Base-by-base conservation (phyloP, 441 rosid genomes). In the Gossypium laxum region DNA sequence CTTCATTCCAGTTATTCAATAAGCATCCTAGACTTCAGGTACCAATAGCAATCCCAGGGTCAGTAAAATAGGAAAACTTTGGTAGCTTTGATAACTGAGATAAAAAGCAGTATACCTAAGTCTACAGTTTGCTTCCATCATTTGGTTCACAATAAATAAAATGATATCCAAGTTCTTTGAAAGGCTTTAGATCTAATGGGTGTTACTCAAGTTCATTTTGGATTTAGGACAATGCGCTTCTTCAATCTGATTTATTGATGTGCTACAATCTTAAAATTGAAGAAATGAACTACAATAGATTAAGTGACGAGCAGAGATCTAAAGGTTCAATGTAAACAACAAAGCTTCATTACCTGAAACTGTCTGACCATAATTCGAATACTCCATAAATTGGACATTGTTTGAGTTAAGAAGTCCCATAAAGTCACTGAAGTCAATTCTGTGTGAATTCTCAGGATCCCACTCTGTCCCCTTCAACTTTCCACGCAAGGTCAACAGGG, bases 401-500 rank as follows among this genome's bases (percentile, higher is more conserved):
- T 87, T 90, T 26, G 97, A 81, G 75, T 90, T 82, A 15, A 91
- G 85, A 30, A 93, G 92, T 60, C 81, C 80, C 86, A 77, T 81
- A 65, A 91, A 91, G 59, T 89, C 92, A 66, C 97, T 91, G 67
- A 84, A 93, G 80, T 88, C 80, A 76, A 93, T 89, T 75, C 80
- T 73, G 62, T 91, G 93, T 0, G 97, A 93, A 64, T 74, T 88
- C 63, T 81, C 79, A 3, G 97, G 98, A 80, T 93, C 98, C 96
- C 96, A 93, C 73, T 91, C 90, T 4, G 98, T 86, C 48, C 96
- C 96, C 54, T 81, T 91, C 72, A 93, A 74, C 87, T 88, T 91
- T 60, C 98, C 95, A 32, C 88, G 82, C 83, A 89, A 81, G 4
- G 83, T 79, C 80, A 91, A 72, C 84, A 91, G 78, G 18, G 73